Evolutionary conservation across 352 stramenopile species (phyloP), one percentile per base, ranked within the genome.

Genomic region (Phytophthora capsici): DNA sequence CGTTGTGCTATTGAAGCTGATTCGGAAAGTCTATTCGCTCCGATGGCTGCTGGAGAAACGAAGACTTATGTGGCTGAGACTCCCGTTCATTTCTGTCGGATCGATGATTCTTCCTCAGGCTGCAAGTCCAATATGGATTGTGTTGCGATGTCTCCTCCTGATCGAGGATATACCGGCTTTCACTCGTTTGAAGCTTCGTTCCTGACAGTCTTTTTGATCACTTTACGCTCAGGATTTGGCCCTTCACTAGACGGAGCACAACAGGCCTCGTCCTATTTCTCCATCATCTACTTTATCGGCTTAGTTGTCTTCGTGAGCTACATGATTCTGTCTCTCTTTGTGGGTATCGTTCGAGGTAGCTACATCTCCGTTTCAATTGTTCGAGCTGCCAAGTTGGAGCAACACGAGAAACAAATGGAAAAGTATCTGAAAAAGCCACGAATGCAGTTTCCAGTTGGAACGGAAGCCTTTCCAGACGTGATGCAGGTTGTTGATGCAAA

Each of bases 171-270:
- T 58, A 93, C 87, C 1, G 85, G 87, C 4, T 95, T 95, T 50
- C 84, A 95, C 50, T 91, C 87, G 22, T 95, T 95, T 54, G 64
- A 95, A 43, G 80, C 87, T 14, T 90, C 87, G 1, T 95, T 95
- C 61, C 56, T 90, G 8, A 95, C 87, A 0, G 72, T 93, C 3
- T 95, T 93, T 48, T 65, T 95, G 34, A 88, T 92, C 23, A 93
- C 87, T 0, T 61, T 91, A 26, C 82, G 87, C 0, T 86, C 87
- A 0, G 85, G 87, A n/a, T 95, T 95, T 56, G 87, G 87, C 0
- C 66, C 84, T n/a, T 69, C 83, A 1, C 77, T 95, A 3, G 87
- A 95, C 50, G 87, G 82, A 14, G 82, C 79, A 12, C 66, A 91
- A 26, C 85, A 93, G 34, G 80, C 82, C 1, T 83, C 82, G 30